Percentiles rank a stretch among this genome's conserved stretches.
phyloP scores from a whole-genome alignment of 1,284 basidiomycete genomes.

The Ganoderma multipileum region DNA sequence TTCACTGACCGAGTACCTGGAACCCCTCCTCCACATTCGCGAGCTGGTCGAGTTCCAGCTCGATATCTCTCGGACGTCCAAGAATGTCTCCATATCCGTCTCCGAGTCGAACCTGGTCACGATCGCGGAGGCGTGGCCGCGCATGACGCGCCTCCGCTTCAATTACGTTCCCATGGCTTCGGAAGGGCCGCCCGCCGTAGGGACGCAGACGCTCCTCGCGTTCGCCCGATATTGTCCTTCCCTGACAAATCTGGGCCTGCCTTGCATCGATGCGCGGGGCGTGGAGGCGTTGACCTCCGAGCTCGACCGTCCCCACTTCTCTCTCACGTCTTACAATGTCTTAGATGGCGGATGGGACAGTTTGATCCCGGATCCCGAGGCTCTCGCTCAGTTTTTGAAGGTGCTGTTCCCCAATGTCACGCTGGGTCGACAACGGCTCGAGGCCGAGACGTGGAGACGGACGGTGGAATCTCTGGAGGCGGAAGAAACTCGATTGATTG shows the following conservation, averaged over 20 bases:
- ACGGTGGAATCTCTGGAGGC: background rate
- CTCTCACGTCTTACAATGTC: background rate
- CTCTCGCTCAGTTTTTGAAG: background rate
- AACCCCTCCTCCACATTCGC: slow-evolving; percentile 7
- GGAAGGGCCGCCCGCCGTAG: background rate
- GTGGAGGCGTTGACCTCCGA: background rate
- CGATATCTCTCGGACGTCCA: background rate
- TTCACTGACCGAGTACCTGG: background rate
- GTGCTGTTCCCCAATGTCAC: background rate
- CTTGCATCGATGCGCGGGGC: slow-evolving; percentile 6
- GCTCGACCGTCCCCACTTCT: background rate
- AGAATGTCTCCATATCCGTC: background rate
- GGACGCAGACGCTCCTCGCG: background rate
- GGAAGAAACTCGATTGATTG: background rate
- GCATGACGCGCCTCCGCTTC: slow-evolving; percentile 3
- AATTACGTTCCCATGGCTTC: background rate
- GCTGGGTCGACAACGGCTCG: background rate
- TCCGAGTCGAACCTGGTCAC: background rate
- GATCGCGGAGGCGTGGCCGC: slow-evolving; percentile 11
- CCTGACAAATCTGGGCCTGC: background rate
- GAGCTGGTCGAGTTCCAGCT: slow-evolving; percentile 1
- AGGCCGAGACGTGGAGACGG: background rate
- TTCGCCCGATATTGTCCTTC: background rate
- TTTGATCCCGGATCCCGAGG: background rate
- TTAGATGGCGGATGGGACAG: slow-evolving; percentile 1